Evolutionary conservation across 2,329 filamentous ascomycete genomes (phyloP).

Genomic region (Claviceps pazoutovae): DNA sequence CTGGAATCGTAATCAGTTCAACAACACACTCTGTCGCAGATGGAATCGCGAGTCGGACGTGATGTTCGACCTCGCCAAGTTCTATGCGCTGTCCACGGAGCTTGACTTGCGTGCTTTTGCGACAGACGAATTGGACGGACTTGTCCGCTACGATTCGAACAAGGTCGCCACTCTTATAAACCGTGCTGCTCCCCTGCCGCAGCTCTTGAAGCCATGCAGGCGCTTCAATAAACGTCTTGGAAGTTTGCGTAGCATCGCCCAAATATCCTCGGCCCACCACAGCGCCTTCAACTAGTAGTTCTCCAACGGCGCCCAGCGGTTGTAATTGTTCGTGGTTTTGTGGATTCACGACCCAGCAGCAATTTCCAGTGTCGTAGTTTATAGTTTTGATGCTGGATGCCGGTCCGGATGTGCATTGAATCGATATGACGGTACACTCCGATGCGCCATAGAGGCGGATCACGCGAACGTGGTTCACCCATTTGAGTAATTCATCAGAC

Average conservation of each 20-base stretch:
- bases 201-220: slow-evolving; percentile 1
- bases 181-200: too few species aligned
- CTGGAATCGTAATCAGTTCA: neutral
- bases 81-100: slow-evolving; percentile 3
- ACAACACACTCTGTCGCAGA: neutral
- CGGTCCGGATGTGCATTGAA: neutral
- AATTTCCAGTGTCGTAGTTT: neutral
- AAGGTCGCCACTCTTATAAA: slow-evolving; percentile 2
- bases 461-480: neutral
- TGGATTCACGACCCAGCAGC: neutral
- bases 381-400: neutral
- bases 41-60: neutral
- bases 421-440: neutral
- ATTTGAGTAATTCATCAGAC: neutral
- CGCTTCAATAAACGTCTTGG: neutral
- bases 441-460: neutral
- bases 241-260: neutral
- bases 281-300: neutral
- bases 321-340: neutral
- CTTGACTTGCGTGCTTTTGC: slow-evolving; percentile 2
- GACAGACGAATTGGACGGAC: neutral
- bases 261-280: slow-evolving; percentile 1
- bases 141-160: neutral
- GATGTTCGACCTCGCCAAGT: slow-evolving; percentile 3
- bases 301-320: neutral